Percentiles rank a stretch among this genome's conserved stretches.
Evolutionary conservation across 2,329 filamentous ascomycete species (phyloP).

Genomic region (Paracoccidioides brasiliensis): DNA sequence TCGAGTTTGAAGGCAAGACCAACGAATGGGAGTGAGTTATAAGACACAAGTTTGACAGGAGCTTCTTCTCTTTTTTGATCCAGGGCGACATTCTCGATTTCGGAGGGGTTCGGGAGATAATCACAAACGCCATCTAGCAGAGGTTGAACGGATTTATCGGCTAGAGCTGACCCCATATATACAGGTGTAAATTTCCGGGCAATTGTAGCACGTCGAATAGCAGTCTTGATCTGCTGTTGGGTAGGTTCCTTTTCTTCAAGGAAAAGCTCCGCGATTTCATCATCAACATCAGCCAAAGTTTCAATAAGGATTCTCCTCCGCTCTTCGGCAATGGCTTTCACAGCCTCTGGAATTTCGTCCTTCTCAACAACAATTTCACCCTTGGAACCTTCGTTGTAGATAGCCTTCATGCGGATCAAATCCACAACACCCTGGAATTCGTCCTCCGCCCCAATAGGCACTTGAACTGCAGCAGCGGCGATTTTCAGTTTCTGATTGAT

Average conservation of each 20-base stretch:
- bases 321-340: slow-evolving; percentile 64
- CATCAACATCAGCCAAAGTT: slow-evolving; percentile 91
- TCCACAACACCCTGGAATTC: slow-evolving; percentile 88
- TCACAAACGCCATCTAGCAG: slow-evolving; percentile 96
- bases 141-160: slow-evolving; percentile 87
- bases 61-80: slow-evolving; percentile 69
- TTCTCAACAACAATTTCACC: slow-evolving; percentile 65
- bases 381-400: slow-evolving; percentile 78
- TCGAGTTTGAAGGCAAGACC: slow-evolving; percentile 97
- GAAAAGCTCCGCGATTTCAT: slow-evolving; percentile 93
- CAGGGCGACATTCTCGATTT: slow-evolving; percentile 80
- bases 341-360: slow-evolving; percentile 70
- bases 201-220: slow-evolving; percentile 85
- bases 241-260: slow-evolving; percentile 75
- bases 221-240: slow-evolving; percentile 72
- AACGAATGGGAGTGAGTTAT: slow-evolving; percentile 78
- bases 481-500: slow-evolving; percentile 95
- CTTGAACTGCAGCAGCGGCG: slow-evolving; percentile 80
- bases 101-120: slow-evolving; percentile 80
- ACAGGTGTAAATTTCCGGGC: slow-evolving; percentile 82
- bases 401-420: slow-evolving; percentile 77
- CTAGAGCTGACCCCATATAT: slow-evolving; percentile 89
- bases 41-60: slow-evolving; percentile 62
- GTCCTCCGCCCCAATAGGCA: slow-evolving; percentile 87
- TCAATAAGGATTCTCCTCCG: slow-evolving; percentile 80